Conservation (phyloP, 768 basidiomycete genomes). For the Phlebiopsis gigantea region DNA sequence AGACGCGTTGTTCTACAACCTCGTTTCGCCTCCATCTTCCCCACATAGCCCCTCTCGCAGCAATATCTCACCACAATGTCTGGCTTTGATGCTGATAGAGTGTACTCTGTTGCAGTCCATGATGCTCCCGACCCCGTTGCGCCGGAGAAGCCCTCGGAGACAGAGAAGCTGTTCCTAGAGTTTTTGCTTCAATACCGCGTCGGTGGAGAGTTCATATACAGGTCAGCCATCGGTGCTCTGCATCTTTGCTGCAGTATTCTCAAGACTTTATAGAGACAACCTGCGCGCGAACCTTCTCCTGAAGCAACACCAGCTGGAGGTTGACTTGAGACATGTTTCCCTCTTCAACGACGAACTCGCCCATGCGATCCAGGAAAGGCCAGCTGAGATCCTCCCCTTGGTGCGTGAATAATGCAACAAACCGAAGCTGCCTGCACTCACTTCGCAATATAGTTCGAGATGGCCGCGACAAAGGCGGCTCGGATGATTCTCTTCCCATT, state of each 20-base stretch:
- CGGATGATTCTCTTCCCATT: constrained; percentile 80
- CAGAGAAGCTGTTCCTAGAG: constrained; percentile 74
- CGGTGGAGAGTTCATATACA: constrained; percentile 88
- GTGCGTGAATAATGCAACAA: constrained; percentile 39
- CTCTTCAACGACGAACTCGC: constrained; percentile 94
- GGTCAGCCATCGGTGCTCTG: constrained; percentile 39
- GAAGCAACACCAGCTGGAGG: constrained; percentile 68
- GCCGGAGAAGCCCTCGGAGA: constrained; percentile 74
- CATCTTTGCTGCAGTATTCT: not conserved
- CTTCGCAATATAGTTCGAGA: constrained; percentile 67
- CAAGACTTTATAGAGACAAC: constrained; percentile 57
- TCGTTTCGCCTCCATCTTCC: constrained; percentile 3
- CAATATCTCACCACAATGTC: constrained; percentile 51
- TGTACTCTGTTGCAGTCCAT: constrained; percentile 79
- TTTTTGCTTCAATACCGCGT: constrained; percentile 87
- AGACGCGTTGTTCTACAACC: constrained; percentile 3
- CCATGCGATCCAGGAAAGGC: constrained; percentile 83
- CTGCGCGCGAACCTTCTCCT: constrained; percentile 84
- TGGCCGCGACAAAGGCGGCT: constrained; percentile 81
- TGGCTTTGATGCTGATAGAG: constrained; percentile 78
- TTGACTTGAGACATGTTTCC: constrained; percentile 43
- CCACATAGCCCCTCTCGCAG: not conserved
- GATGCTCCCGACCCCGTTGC: constrained; percentile 49
- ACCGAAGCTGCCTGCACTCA: not conserved
- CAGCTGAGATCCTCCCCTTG: constrained; percentile 83